Evolutionary conservation across 1,284 basidiomycete species (phyloP).

Genomic region (Cystobasidiaceae sp.): DNA sequence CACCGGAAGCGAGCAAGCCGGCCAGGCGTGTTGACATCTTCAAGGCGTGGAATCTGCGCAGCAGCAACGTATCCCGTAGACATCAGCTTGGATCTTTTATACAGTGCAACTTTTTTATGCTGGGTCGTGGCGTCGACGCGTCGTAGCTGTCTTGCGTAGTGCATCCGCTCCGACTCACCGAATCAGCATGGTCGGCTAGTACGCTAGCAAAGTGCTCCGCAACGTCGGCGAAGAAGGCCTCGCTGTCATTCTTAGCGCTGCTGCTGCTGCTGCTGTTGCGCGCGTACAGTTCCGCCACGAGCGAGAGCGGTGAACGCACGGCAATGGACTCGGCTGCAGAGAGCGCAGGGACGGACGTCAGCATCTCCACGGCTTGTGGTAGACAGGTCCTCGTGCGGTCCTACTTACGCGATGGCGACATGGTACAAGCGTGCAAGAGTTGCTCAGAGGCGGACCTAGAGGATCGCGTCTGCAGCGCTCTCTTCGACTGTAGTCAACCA

Average conservation of each 20-base stretch:
- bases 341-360: not conserved
- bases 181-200: conserved; percentile 6
- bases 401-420: not conserved
- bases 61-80: not conserved
- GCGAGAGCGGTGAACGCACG: conserved; percentile 9
- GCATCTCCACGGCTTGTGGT: not conserved
- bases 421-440: no score
- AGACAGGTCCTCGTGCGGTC: not conserved
- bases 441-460: no score
- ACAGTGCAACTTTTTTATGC: not conserved
- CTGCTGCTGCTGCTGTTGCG: not conserved
- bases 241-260: not conserved
- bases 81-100: not conserved
- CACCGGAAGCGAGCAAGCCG: conserved; percentile 44
- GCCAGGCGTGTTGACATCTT: conserved; percentile 8
- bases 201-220: conserved; percentile 3
- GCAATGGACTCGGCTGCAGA: conserved; percentile 19
- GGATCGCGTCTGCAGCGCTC: no score
- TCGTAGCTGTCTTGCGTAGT: not conserved
- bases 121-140: not conserved
- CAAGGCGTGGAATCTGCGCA: conserved; percentile 12
- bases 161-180: not conserved
- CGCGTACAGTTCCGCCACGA: conserved; percentile 22
- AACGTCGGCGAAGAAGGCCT: conserved; percentile 13
- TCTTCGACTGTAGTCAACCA: no score